A percentile compares a stretch with the other conserved stretches of the same genome.
These are phyloP conservation scores for Heliamphora exappendiculata DNA, from an alignment of 148 eudicot species.

Conservation along the genomic window DNA sequence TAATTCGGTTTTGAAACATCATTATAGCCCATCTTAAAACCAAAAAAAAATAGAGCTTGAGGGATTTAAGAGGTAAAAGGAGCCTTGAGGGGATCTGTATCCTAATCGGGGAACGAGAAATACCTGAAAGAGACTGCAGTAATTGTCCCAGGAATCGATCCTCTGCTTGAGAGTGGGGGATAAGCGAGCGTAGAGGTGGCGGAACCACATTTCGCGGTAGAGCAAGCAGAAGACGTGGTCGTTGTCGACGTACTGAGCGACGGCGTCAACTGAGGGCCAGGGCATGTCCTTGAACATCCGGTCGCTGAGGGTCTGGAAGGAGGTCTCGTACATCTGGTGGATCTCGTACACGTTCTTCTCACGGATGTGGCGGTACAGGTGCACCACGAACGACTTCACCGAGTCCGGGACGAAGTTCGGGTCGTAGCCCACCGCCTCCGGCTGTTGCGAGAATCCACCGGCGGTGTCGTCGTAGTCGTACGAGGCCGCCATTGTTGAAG, in stretches of 20 bases:
- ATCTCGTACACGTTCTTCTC: constrained; percentile 97
- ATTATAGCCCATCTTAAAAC: no score
- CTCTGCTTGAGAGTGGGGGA: constrained; percentile 64
- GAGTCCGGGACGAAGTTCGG: constrained; percentile 91
- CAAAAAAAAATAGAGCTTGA: no score
- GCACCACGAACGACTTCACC: constrained; percentile 84
- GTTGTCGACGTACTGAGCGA: constrained; percentile 74
- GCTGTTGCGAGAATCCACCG: constrained; percentile 5
- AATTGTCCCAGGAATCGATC: constrained; percentile 89
- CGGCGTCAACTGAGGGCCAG: constrained; percentile 88
- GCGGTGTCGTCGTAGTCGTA: constrained; percentile 43
- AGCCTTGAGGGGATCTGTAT: no score
- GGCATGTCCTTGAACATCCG: constrained; percentile 83
- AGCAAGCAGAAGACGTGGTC: constrained; percentile 90
- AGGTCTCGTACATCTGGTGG: constrained; percentile 97
- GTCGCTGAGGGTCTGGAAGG: constrained; percentile 72
- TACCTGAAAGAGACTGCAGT: constrained; percentile 68
- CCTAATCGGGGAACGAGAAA: no score
- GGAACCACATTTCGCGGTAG: constrained; percentile 93
- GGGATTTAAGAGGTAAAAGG: no score
- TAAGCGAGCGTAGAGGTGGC: constrained; percentile 72
- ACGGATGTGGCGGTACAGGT: constrained; percentile 84
- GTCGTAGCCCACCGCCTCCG: constrained; percentile 41
- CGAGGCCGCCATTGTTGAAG: constrained; percentile 68
- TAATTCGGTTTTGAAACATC: no score